Evolutionary conservation across 208 protist species (phyloP).

Genomic region (Trypanosoma lewisi): DNA sequence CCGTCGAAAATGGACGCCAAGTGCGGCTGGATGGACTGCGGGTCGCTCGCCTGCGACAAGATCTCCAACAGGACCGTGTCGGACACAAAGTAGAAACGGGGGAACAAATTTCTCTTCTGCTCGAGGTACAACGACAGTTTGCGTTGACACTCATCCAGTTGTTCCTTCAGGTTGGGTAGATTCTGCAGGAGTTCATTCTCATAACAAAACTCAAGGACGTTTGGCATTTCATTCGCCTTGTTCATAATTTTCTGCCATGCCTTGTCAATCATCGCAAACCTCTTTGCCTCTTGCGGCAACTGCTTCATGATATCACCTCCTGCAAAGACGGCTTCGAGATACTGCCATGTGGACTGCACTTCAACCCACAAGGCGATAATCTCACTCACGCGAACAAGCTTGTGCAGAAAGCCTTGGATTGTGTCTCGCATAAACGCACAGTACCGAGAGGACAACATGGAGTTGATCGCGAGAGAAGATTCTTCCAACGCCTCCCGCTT

Average conservation of each 20-base stretch:
- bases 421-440: conserved; percentile 92
- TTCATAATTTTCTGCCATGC: conserved; percentile 97
- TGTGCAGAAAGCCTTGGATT: conserved; percentile 89
- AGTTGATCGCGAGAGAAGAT: conserved; percentile 92
- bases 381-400: conserved; percentile 92
- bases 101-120: conserved; percentile 96
- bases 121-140: conserved; percentile 97
- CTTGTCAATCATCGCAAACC: conserved; percentile 96
- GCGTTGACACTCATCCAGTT: conserved; percentile 97
- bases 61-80: conserved; percentile 97
- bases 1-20: conserved; percentile 94
- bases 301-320: conserved; percentile 97
- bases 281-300: conserved; percentile 95
- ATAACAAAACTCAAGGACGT: conserved; percentile 95
- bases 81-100: conserved; percentile 99
- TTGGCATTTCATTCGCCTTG: conserved; percentile 93
- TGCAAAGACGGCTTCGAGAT: conserved; percentile 96
- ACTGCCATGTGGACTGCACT: conserved; percentile 96
- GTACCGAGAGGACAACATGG: conserved; percentile 93
- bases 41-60: conserved; percentile 94
- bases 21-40: conserved; percentile 93
- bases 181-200: conserved; percentile 95
- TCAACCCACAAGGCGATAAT: conserved; percentile 91
- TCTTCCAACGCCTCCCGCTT: conserved; percentile 94
- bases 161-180: conserved; percentile 93